These are phyloP conservation scores for Microbotryum intermedium DNA, from an alignment of 1,284 basidiomycete species.

Conservation along the genomic window DNA sequence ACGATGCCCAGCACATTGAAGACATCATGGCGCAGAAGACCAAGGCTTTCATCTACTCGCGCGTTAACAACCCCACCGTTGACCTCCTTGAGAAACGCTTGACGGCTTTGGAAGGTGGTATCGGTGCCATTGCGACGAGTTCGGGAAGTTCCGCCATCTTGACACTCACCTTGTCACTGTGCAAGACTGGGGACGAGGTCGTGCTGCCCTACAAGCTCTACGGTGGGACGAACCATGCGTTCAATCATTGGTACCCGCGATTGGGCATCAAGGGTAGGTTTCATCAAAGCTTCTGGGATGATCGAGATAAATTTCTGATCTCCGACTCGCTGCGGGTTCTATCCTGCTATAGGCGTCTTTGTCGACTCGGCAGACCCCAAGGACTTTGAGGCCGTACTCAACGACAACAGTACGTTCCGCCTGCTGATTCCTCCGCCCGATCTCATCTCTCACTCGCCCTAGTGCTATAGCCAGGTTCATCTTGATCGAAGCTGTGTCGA, in stretches of 20 bases:
- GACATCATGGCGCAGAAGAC: background rate
- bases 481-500: slow-evolving; percentile 39
- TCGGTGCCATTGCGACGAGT: slow-evolving; percentile 38
- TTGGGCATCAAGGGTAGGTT: slow-evolving; percentile 38
- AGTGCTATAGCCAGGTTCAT: slow-evolving; percentile 30
- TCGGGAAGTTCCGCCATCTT: slow-evolving; percentile 39
- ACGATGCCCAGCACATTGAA: slow-evolving; percentile 4
- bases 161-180: slow-evolving; percentile 36
- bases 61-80: slow-evolving; percentile 38
- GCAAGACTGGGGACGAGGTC: slow-evolving; percentile 36
- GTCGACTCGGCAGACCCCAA: slow-evolving; percentile 33
- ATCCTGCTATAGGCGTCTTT: slow-evolving; percentile 2
- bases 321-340: too few relatives aligned
- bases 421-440: slow-evolving; percentile 19
- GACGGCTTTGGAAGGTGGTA: slow-evolving; percentile 39
- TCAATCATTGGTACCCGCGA: slow-evolving; percentile 30
- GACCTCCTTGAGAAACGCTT: slow-evolving; percentile 40
- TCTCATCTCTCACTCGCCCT: slow-evolving; percentile 27
- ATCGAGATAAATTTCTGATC: too few relatives aligned
- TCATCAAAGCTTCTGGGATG: too few relatives aligned
- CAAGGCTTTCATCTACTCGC: slow-evolving; percentile 31
- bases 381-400: slow-evolving; percentile 33
- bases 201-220: slow-evolving; percentile 34
- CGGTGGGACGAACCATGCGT: slow-evolving; percentile 31
- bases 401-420: slow-evolving; percentile 10